phyloP scores from a whole-genome alignment of 371 early-diverging fungal genomes.

The Mucor piriformis region DNA sequence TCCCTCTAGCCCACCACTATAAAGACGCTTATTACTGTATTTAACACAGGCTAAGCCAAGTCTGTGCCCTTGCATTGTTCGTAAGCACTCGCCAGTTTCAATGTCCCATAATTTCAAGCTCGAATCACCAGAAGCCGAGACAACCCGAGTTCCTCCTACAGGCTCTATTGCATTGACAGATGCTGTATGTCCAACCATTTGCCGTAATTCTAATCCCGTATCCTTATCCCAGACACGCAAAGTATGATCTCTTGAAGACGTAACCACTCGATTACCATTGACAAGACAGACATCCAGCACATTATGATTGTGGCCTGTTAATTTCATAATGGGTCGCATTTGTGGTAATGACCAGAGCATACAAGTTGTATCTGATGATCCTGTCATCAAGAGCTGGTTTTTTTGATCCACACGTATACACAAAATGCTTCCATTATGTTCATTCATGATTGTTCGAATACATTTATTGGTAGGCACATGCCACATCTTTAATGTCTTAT shows the following conservation, averaged over 20 bases:
- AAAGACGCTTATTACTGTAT: slow-evolving; percentile 81
- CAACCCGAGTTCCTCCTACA: slow-evolving; percentile 60
- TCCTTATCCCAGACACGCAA: slow-evolving; percentile 50
- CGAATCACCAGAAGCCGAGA: slow-evolving; percentile 89
- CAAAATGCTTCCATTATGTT: slow-evolving; percentile 87
- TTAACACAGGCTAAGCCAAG: slow-evolving; percentile 95
- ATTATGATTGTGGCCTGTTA: slow-evolving; percentile 76
- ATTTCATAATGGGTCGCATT: slow-evolving; percentile 35
- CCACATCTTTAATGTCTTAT: slow-evolving; percentile 86
- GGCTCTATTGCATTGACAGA: slow-evolving; percentile 90
- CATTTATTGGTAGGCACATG: slow-evolving; percentile 67
- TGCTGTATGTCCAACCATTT: slow-evolving; percentile 79
- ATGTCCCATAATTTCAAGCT: slow-evolving; percentile 88
- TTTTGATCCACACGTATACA: slow-evolving; percentile 84
- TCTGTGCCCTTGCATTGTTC: slow-evolving; percentile 69
- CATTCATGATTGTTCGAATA: slow-evolving; percentile 48
- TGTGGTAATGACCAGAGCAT: slow-evolving; percentile 82
- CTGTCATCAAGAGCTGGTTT: slow-evolving; percentile 83
- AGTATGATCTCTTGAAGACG: slow-evolving; percentile 79
- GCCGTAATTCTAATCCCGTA: slow-evolving; percentile 59
- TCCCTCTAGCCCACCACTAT: slow-evolving; percentile 92
- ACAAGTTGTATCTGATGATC: slow-evolving; percentile 89
- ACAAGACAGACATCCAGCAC: slow-evolving; percentile 86
- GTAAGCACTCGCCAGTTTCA: slow-evolving; percentile 63
- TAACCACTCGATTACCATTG: slow-evolving; percentile 63